Evolutionary conservation across 441 rosid species (phyloP), one percentile per base, ranked within the genome.

Genomic region (Isatis lusitanica): DNA sequence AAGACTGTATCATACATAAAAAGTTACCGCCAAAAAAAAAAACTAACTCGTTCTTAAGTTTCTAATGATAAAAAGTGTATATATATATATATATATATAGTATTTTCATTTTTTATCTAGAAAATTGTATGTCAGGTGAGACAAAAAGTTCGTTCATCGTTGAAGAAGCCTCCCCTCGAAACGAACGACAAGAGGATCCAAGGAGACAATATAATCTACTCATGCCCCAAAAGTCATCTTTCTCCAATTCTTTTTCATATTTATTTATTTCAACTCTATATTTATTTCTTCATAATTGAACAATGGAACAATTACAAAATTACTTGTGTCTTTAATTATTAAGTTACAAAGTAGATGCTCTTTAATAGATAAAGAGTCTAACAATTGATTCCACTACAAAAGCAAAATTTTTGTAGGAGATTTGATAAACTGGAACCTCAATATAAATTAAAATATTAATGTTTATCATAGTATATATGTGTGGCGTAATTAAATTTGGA

Each of bases 101-200:
- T n/a, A n/a, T n/a, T 38, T 3, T 36, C 31, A 35, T 70, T 15
- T 59, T 5, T 24, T 16, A 38, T 5, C 16, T 15, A 31, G 8
- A 31, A 42, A 67, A 36, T 33, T 31, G 36, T 52, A 68, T 40
- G 40, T 33, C 13, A 18, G 57, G 13, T 43, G 58, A 68, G 74
- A 68, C 69, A 61, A 52, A 61, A 52, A 12, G 69, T 68, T 69
- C 10, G 65, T 68, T 46, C 39, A 24, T 61, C 50, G 60, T 75
- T 61, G 74, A 68, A 68, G 78, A 66, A 67, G 46, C 47, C 39
- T 61, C 15, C 51, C 18, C 68, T 50, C 56, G 68, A 67, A 40
- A 67, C 61, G 47, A 67, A 74, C 68, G 43, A 68, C 74, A 48
- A 75, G 42, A 75, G 78, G 70, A 75, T 68, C 78, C 78, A 75